These are phyloP conservation scores for Nakazawaea holstii DNA, from an alignment of 805 yeast species.

Conservation along the genomic window DNA sequence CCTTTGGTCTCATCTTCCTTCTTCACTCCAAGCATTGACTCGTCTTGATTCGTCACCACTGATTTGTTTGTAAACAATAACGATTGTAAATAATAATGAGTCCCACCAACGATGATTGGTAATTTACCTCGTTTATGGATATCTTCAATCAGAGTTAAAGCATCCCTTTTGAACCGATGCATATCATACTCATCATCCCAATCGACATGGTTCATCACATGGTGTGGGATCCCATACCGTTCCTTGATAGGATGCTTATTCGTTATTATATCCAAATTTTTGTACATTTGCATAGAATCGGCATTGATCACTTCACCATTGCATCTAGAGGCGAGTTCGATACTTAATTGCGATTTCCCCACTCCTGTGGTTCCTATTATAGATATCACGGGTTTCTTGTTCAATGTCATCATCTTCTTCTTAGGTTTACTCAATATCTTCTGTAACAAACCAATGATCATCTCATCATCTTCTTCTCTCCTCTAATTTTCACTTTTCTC, in stretches of 20 bases:
- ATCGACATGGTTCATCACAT: conserved; percentile 75
- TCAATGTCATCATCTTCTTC: neutral
- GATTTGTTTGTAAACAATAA: conserved; percentile 68
- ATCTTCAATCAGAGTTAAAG: conserved; percentile 53
- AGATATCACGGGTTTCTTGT: conserved; percentile 18
- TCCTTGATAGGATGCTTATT: conserved; percentile 88
- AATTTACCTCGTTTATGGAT: conserved; percentile 63
- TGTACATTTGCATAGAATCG: conserved; percentile 95
- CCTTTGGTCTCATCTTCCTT: neutral
- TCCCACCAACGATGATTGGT: conserved; percentile 93
- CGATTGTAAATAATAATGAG: conserved; percentile 87
- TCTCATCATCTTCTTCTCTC: neutral
- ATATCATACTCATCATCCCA: conserved; percentile 83
- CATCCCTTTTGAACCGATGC: conserved; percentile 74
- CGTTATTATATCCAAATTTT: conserved; percentile 67
- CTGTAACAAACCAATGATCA: neutral
- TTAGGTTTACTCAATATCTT: neutral
- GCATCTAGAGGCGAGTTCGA: conserved; percentile 69
- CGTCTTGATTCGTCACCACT: conserved; percentile 30
- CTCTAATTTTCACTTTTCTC: neutral
- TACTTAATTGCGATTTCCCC: conserved; percentile 84
- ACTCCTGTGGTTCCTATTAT: conserved; percentile 88
- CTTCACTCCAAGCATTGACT: neutral
- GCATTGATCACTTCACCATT: conserved; percentile 92
- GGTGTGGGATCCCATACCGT: conserved; percentile 72